Base-by-base conservation (phyloP, 2,329 filamentous ascomycete species). In the Fusarium stilboides region DNA sequence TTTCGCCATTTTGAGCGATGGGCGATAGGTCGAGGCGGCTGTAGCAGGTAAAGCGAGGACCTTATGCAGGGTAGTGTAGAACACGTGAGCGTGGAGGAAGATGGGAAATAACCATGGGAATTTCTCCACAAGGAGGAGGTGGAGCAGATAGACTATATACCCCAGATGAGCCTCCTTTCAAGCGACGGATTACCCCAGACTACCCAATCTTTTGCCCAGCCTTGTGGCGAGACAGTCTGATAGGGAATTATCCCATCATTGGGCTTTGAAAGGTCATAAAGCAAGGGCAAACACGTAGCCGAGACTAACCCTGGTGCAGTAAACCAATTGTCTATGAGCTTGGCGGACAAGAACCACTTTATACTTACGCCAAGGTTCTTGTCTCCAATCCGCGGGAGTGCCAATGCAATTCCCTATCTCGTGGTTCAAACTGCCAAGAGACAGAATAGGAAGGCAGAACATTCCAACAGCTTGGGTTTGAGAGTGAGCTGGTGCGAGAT, bases 361-460 rank as follows among this genome's bases (percentile, higher is more conserved):
- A 57, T 68, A 43, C 56, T 56, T 46, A 57, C 42, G 68, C 68
- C 68, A 70, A 70, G 68, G 6, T 15, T 12, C n/a, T 15, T 22
- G 15, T 54, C 54, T 54, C 65, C 63, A 68, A 64, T 56, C 54
- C 53, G 9, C 15, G n/a, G 34, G 37, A 50, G 20, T 59, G 63
- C 53, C 58, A 67, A 63, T 62, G 49, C 54, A 40, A 64, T 53
- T 17, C 31, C 46, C 40, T 58, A 45, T 62, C 68, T 69, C 53
- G 64, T 69, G 60, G 65, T 61, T 56, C 19, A 3, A 5, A 20
- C 42, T 33, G 68, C 68, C 68, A 70, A 70, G 68, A n/a, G 22
- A 62, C 66, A 47, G 13, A 52, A 67, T 33, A 33, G 66, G 65
- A 61, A 68, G 65, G 65, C 39, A 43, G 22, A 39, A 47, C 24